A percentile compares a stretch with the other conserved stretches of the same genome.
Evolutionary conservation across 2,329 filamentous ascomycete species (phyloP).

Genomic region (Venturia carpophila): DNA sequence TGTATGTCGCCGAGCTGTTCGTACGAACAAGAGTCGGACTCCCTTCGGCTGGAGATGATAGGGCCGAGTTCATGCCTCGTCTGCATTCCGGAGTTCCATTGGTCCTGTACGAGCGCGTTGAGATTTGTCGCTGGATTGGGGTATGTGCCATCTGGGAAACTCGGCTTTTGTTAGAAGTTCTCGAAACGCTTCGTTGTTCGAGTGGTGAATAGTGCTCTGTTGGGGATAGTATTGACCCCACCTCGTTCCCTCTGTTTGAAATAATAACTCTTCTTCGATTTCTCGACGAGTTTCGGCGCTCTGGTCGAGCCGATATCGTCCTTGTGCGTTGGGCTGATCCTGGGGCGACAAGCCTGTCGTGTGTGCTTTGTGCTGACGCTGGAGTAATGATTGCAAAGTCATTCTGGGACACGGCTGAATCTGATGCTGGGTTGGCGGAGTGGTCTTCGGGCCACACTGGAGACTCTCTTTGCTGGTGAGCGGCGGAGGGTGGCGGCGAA

Average conservation of each 20-base stretch:
- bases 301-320: not conserved
- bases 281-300: constrained; percentile 9
- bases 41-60: not conserved
- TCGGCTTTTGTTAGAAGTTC: constrained; percentile 12
- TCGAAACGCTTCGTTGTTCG: constrained; percentile 4
- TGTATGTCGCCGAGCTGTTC: constrained; percentile 12
- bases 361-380: constrained; percentile 5
- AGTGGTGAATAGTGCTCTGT: not conserved
- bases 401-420: not conserved
- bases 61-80: not conserved
- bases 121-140: not conserved
- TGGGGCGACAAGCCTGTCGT: not conserved
- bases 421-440: not conserved
- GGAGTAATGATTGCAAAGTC: not conserved
- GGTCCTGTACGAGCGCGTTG: not conserved
- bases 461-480: constrained; percentile 6
- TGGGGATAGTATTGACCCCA: constrained; percentile 2
- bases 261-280: constrained; percentile 9
- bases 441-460: not conserved
- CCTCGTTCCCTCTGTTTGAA: constrained; percentile 13
- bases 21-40: constrained; percentile 12
- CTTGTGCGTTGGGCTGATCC: constrained; percentile 10
- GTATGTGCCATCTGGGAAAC: not conserved
- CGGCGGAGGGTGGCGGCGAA: constrained; percentile 8
- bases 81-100: constrained; percentile 1